Evolutionary conservation across 768 basidiomycete genomes (phyloP).

Genomic region (Mycena epipterygia): DNA sequence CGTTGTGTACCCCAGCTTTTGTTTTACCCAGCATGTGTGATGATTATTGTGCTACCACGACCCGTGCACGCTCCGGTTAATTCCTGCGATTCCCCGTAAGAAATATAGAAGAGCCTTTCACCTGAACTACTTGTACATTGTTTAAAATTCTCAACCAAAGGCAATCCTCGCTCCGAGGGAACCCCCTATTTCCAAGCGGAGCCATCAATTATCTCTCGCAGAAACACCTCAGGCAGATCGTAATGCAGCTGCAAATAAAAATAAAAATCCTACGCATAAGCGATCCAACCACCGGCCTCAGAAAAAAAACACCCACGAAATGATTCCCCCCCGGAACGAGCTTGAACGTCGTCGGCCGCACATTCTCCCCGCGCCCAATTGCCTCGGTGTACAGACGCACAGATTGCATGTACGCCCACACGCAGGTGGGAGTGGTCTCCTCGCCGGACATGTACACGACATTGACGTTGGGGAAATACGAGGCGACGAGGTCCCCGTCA

Average conservation of each 20-base stretch:
- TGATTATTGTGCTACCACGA: too few species aligned
- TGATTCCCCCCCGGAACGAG: slow-evolving; percentile 10
- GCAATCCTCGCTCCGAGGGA: too few species aligned
- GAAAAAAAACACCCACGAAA: neutral
- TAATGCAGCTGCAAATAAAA: slow-evolving; percentile 6
- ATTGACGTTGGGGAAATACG: neutral
- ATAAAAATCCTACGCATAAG: too few species aligned
- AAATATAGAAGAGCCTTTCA: too few species aligned
- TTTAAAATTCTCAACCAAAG: too few species aligned
- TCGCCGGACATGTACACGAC: neutral
- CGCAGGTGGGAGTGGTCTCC: neutral
- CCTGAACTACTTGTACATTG: too few species aligned
- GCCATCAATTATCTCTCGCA: slow-evolving; percentile 35
- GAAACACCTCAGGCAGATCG: neutral
- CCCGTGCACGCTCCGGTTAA: too few species aligned
- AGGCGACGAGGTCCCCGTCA: neutral
- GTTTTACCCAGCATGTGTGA: too few species aligned
- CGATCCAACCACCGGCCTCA: too few species aligned
- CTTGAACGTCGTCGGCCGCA: neutral
- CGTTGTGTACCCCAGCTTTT: too few species aligned
- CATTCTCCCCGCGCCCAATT: neutral
- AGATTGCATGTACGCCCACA: neutral
- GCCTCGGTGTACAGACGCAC: neutral
- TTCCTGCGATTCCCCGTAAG: too few species aligned
- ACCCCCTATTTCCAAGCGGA: neutral